phyloP scores from a whole-genome alignment of 2,329 filamentous ascomycete species.

The Bipolaris zeicola region DNA sequence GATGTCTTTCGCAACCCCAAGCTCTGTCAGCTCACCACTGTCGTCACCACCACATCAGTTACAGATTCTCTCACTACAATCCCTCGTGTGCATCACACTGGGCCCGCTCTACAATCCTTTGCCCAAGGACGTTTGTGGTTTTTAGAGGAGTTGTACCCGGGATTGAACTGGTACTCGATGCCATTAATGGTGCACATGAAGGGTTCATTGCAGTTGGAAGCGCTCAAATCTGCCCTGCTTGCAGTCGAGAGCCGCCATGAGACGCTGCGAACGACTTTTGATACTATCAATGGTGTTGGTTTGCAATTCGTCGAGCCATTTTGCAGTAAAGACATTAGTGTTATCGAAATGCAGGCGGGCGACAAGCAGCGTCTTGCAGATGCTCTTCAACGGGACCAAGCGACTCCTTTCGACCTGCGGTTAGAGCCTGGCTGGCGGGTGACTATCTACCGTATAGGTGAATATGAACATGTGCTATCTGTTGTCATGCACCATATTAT shows the following conservation, averaged over 20 bases:
- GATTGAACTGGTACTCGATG: constrained; percentile 4
- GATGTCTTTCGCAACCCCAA: background rate
- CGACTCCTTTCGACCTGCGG: background rate
- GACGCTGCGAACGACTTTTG: constrained; percentile 4
- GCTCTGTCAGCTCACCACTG: background rate
- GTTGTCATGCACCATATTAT: constrained; percentile 18
- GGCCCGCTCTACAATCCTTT: constrained; percentile 1
- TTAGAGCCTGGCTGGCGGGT: constrained; percentile 2
- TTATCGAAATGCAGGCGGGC: background rate
- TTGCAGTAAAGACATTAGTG: background rate
- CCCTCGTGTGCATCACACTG: background rate
- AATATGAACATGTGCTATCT: constrained; percentile 6
- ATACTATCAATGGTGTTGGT: background rate
- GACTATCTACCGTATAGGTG: background rate
- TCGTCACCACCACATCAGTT: constrained; percentile 1
- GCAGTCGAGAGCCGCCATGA: constrained; percentile 3
- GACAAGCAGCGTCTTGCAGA: background rate
- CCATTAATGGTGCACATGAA: background rate
- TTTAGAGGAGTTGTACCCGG: constrained; percentile 2
- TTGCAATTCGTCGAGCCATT: background rate
- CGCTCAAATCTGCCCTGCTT: background rate
- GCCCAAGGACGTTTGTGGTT: constrained; percentile 8
- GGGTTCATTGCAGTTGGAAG: background rate
- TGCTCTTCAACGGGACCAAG: constrained; percentile 1
- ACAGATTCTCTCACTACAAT: background rate